Percentiles rank a stretch among this genome's conserved stretches.
Conservation (phyloP, 2,329 filamentous ascomycete genomes). For the Talaromyces sp. region DNA sequence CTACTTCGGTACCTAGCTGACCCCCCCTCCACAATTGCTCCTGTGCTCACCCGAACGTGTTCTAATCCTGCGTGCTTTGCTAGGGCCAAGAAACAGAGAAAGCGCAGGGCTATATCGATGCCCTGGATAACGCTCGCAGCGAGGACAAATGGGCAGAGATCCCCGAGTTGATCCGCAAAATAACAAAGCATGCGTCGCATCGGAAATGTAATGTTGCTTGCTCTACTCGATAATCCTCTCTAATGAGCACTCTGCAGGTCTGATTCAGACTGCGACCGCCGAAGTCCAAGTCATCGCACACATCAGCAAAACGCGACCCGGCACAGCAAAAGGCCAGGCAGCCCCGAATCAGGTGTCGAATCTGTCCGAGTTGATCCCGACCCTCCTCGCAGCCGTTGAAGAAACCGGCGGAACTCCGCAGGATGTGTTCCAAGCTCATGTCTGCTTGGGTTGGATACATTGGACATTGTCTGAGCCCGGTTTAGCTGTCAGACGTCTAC, state of each 20-base stretch:
- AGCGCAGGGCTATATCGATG: constrained; percentile 72
- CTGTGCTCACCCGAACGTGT: constrained; percentile 16
- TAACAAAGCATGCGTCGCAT: constrained; percentile 86
- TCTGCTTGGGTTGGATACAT: constrained; percentile 80
- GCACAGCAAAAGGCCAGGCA: constrained; percentile 21
- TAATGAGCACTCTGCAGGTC: constrained; percentile 46
- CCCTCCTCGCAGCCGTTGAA: constrained; percentile 50
- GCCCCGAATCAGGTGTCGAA: constrained; percentile 32
- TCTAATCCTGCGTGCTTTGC: background rate
- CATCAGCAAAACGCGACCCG: constrained; percentile 31
- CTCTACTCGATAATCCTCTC: constrained; percentile 9
- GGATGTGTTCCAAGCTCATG: constrained; percentile 68
- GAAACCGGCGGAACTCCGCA: constrained; percentile 50
- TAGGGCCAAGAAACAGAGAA: constrained; percentile 61
- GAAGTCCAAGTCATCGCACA: constrained; percentile 61
- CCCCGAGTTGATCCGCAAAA: constrained; percentile 84
- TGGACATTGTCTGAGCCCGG: constrained; percentile 69
- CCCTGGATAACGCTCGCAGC: constrained; percentile 81
- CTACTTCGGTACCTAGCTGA: constrained; percentile 10
- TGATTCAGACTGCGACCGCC: constrained; percentile 64
- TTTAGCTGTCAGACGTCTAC: constrained; percentile 57
- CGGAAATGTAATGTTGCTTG: constrained; percentile 62
- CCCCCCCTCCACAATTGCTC: background rate
- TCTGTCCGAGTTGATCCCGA: constrained; percentile 35
- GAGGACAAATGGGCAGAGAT: constrained; percentile 82